Evolutionary conservation across 805 yeast genomes (phyloP).

Genomic region (Candida hispaniensis): DNA sequence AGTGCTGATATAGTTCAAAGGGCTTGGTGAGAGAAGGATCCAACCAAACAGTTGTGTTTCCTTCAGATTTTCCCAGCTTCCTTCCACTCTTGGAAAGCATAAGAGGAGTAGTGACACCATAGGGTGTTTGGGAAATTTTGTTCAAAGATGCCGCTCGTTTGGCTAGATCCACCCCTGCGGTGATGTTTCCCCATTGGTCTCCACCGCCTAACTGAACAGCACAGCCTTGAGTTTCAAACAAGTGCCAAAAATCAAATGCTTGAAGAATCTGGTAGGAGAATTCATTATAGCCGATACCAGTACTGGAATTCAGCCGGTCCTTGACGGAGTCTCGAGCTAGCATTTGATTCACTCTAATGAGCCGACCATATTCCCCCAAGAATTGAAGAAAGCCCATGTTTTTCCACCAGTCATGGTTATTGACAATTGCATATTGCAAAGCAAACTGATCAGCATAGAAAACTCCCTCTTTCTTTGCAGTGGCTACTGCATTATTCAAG

Average conservation of each 20-base stretch:
- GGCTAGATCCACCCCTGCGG: slow-evolving; percentile 79
- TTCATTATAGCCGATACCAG: slow-evolving; percentile 87
- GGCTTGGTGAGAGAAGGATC: slow-evolving; percentile 65
- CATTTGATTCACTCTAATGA: slow-evolving; percentile 78
- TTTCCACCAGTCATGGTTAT: slow-evolving; percentile 84
- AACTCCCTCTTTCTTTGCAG: slow-evolving; percentile 33
- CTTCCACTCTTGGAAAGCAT: slow-evolving; percentile 82
- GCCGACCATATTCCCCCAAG: slow-evolving; percentile 62
- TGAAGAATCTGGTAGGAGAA: slow-evolving; percentile 88
- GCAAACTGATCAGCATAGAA: slow-evolving; percentile 42
- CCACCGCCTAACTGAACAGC: slow-evolving; percentile 83
- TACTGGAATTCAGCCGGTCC: slow-evolving; percentile 53
- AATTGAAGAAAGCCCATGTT: slow-evolving; percentile 66
- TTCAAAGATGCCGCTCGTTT: slow-evolving; percentile 18
- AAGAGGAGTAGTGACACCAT: slow-evolving; percentile 82
- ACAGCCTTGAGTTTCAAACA: slow-evolving; percentile 49
- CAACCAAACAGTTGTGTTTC: slow-evolving; percentile 79
- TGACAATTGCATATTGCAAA: slow-evolving; percentile 31
- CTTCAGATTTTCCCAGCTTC: slow-evolving; percentile 94
- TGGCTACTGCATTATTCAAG: slow-evolving; percentile 18
- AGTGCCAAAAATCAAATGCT: slow-evolving; percentile 85
- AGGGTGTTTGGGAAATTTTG: slow-evolving; percentile 33
- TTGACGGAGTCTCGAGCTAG: slow-evolving; percentile 79
- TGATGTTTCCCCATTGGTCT: slow-evolving; percentile 97
- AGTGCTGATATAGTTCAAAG: slow-evolving; percentile 74